Evolutionary conservation across 148 eudicot genomes (phyloP).

Genomic region (Rheum nobile): DNA sequence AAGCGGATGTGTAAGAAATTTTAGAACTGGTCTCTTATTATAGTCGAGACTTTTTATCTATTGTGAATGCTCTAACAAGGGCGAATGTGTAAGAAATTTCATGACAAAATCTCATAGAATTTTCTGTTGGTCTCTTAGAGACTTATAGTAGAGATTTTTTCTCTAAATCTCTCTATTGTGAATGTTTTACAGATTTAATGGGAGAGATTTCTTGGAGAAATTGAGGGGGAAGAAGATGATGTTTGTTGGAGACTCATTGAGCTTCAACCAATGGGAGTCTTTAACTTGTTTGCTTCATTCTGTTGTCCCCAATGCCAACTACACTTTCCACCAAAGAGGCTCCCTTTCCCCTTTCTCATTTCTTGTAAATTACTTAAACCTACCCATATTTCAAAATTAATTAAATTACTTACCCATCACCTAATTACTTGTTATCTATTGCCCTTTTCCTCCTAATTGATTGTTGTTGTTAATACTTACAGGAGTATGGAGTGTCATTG

Average conservation of each 20-base stretch:
- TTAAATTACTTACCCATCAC: not conserved
- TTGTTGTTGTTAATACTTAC: not conserved
- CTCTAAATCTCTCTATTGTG: too few species aligned
- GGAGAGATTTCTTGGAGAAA: constrained; percentile 30
- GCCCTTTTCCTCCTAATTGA: not conserved
- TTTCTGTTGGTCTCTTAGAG: too few species aligned
- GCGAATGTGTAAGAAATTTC: too few species aligned
- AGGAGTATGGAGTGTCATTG: constrained; percentile 39
- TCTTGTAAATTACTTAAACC: constrained; percentile 18
- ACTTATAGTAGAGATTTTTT: too few species aligned
- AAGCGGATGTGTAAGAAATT: too few species aligned
- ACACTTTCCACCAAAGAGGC: constrained; percentile 22
- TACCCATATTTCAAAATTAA: not conserved
- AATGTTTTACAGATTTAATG: constrained; percentile 33
- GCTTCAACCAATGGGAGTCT: constrained; percentile 61
- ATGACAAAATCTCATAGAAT: too few species aligned
- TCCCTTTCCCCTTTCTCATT: constrained; percentile 31
- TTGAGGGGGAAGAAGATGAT: constrained; percentile 44
- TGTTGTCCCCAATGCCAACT: constrained; percentile 31
- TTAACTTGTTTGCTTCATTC: constrained; percentile 47
- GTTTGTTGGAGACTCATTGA: constrained; percentile 71
- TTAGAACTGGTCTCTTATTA: too few species aligned
- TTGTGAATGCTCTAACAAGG: too few species aligned
- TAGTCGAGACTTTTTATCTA: too few species aligned
- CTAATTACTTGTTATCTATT: not conserved